Evolutionary conservation across 495 filamentous ascomycete species (phyloP), one percentile per base, ranked within the genome.

Genomic region (Penicillium coffeae): DNA sequence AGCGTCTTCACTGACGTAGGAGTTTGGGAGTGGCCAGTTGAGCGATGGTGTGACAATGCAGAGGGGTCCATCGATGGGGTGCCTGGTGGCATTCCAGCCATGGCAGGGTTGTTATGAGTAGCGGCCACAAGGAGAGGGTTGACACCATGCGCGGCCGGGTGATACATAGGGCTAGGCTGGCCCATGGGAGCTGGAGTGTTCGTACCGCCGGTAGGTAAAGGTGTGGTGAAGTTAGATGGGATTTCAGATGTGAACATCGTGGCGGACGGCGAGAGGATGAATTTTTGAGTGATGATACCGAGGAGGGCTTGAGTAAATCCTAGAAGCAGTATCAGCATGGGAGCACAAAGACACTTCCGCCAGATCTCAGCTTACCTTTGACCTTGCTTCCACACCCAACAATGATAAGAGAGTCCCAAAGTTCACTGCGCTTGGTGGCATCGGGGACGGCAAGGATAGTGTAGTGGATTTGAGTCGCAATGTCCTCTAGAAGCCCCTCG

Each of bases 241-340:
- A 98, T 81, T 68, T 98, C 93, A 38, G 88, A 94, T 30, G 89
- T 95, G 76, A 98, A 98, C 59, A 97, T 97, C 30, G 90, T 96
- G 18, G 86, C 90, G 35, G 87, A 91, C 0, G 93, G 93, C 3
- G 90, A 92, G 48, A 97, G 86, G 32, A 95, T 74, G 63, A 93
- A 94, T 55, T 89, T 92, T 50, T 83, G 79, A 22, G 80, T 81
- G 16, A 97, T 76, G 0, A 85, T 89, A 27, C 82, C 73, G 34
- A 96, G 65, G 33, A 98, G 77, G 41, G 93, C 86, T 43, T 95
- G 90, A 58, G 87, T 92, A 66, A 97, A 90, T 55, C 71, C 84
- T 85, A 46, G 14, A 9, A 47, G 37, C 8, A 6, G 6, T 16
- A 19, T 50, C 40, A 50, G 55, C 45, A 48, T 50, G 25, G 10